Percentiles rank a stretch among this genome's conserved stretches.
Conservation (phyloP, 1,284 basidiomycete genomes). For the Ustilago bromivora region DNA sequence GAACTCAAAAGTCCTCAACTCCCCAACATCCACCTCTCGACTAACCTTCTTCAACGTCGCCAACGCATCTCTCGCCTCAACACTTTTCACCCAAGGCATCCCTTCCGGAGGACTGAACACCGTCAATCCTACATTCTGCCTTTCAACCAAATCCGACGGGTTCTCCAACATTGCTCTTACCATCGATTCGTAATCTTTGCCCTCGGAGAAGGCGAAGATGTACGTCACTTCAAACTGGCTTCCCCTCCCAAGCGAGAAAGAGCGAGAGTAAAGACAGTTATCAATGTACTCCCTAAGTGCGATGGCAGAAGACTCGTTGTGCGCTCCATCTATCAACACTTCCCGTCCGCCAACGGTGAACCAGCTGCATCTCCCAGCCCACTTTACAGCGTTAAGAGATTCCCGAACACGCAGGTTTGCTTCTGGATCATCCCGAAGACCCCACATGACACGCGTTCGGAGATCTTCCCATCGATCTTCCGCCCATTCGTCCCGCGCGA, state of each 20-base stretch:
- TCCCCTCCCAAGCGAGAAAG: constrained; percentile 2
- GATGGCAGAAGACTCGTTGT: constrained; percentile 85
- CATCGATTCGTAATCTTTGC: constrained; percentile 62
- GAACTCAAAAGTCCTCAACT: constrained; percentile 19
- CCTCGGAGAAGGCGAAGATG: constrained; percentile 62
- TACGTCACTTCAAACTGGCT: constrained; percentile 50
- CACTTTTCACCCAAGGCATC: constrained; percentile 66
- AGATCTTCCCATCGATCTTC: constrained; percentile 55
- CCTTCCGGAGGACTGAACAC: constrained; percentile 67
- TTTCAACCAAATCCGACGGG: constrained; percentile 10
- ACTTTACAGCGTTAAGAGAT: constrained; percentile 70
- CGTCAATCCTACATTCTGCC: constrained; percentile 57
- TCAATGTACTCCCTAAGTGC: constrained; percentile 81
- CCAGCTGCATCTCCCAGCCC: constrained; percentile 88
- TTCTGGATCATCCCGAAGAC: constrained; percentile 44
- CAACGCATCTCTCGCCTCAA: constrained; percentile 21
- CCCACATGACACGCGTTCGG: constrained; percentile 60
- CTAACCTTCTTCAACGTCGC: constrained; percentile 13
- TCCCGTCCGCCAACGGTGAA: constrained; percentile 62
- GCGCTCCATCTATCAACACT: constrained; percentile 88
- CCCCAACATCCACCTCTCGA: constrained; percentile 19
- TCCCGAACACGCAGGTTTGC: constrained; percentile 37
- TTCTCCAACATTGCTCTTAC: constrained; percentile 39
- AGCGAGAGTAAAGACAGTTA: constrained; percentile 35
- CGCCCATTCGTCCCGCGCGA: constrained; percentile 61